Base-by-base conservation (phyloP, 805 yeast genomes). In the Teunomyces panamensis region DNA sequence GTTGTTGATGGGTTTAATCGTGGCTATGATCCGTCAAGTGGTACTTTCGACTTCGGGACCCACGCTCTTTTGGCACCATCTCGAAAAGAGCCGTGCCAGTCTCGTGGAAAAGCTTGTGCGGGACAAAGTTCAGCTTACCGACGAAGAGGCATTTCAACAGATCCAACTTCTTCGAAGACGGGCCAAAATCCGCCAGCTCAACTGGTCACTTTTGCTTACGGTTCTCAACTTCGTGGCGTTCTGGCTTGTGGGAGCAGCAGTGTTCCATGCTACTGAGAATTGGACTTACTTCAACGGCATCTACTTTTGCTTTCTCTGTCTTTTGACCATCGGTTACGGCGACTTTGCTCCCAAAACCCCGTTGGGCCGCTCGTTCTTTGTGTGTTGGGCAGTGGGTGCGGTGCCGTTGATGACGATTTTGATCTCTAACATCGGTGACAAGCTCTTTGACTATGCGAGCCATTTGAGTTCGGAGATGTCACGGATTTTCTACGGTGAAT, bases 371-470 rank as follows among this genome's bases (percentile, higher is more conserved):
- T 78, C 85, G 0, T 80, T 89, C 54, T 89, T 89, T 56, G 81
- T 87, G 6, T 65, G 81, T 8, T 90, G 96, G 96, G 85, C 90
- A 0, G 61, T 90, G 16, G 70, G 82, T 5, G 96, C 96, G 0
- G 84, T 90, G 17, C 97, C 97, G 1, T 71, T 89, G 44, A 89
- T 89, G 95, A 87, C 96, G 2, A 83, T 85, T 13, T 72, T 89
- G 47, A 80, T 89, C 34, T 83, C 91, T 1, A 82, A 80, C 45
- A 69, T 85, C 42, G 88, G 92, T 52, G 95, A 87, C 59, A 69
- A 79, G 13, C 55, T 82, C 6, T 69, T 77, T 59, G 61, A 62
- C 28, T 43, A 59, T 37, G 65, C 64, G 9, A 54, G 54, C 29
- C 41, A 46, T 27, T 39, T 58, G n/a, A 48, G 55, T 37, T 30